Conservation (phyloP, 1,284 basidiomycete species). For the Moesziomyces globuligerus region DNA sequence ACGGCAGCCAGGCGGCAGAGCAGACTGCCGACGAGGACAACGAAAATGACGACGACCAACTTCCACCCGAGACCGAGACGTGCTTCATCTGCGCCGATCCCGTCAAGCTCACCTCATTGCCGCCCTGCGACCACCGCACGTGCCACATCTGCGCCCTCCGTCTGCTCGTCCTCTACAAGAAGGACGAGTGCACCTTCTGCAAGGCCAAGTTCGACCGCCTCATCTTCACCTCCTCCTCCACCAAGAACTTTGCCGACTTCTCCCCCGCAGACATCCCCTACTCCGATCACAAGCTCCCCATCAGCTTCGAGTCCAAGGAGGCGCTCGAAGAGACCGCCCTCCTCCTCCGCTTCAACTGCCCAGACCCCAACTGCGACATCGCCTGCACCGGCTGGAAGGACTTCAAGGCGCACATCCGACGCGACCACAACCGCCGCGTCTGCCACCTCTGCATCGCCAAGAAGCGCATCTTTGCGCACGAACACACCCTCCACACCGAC, state of each 20-base stretch:
- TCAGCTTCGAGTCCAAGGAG: conserved; percentile 88
- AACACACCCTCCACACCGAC: conserved; percentile 85
- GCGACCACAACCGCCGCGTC: conserved; percentile 76
- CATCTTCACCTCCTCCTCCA: conserved; percentile 80
- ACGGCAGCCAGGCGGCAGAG: too few species aligned
- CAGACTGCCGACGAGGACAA: not conserved
- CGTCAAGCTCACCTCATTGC: conserved; percentile 87
- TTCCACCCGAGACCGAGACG: conserved; percentile 67
- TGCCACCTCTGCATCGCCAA: conserved; percentile 87
- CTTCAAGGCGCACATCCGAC: conserved; percentile 81
- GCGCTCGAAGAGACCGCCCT: conserved; percentile 96
- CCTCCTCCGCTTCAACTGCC: conserved; percentile 76
- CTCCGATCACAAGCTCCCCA: conserved; percentile 71
- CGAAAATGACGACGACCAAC: conserved; percentile 68
- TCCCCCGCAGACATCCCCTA: conserved; percentile 54
- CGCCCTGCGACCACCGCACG: conserved; percentile 89
- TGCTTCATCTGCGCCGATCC: conserved; percentile 98
- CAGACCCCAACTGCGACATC: conserved; percentile 75
- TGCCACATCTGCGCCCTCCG: conserved; percentile 92
- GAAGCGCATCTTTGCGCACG: conserved; percentile 96
- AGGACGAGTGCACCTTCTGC: conserved; percentile 89
- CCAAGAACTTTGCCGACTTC: conserved; percentile 52
- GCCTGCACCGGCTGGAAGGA: conserved; percentile 88
- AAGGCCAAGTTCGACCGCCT: conserved; percentile 86
- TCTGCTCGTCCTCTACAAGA: conserved; percentile 90